Base-by-base conservation (phyloP, 2,329 filamentous ascomycete genomes). In the Aspergillus quadrilineatus region DNA sequence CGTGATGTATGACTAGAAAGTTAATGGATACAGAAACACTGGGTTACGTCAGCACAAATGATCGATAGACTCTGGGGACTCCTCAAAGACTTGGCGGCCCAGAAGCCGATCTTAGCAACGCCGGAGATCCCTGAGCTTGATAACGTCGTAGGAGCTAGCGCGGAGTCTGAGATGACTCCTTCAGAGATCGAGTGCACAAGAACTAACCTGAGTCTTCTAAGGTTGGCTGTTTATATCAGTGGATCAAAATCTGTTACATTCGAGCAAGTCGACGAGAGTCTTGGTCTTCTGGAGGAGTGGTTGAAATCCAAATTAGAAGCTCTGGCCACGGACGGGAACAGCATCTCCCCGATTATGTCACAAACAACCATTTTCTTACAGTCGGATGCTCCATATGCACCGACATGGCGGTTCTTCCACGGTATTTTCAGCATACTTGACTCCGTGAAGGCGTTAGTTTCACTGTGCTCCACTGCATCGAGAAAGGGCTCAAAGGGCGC, bases 341-440 rank as follows among this genome's bases (percentile, higher is more conserved):
- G 60, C 4, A 32, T 60, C 9, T 69, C 68, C 8, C 45, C 60
- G 3, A 41, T 69, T 22, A 58, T 70, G 10, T 60, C 55, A 10
- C 54, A 60, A 14, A 70, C 65, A 7, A 61, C 69, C 6, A 60
- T 73, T 14, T 62, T 55, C 14, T 56, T 73, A 10, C 49, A 58
- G 28, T 53, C 67, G 4, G 62, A 56, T 7, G 61, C 52, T 14
- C 69, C 67, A 22, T 65, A 61, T 26, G 69, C 67, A 4, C 75
- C 75, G 1, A 71, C 72, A 3, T 79, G 77, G 76, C 62, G 69
- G 55, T 77, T 73, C 56, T 65, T 79, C 47, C 77, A 79, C 58
- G 53, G 51, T 14, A 65, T 67, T 47, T 71, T 75, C 57, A 69
- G 67, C 12, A 62, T 73, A 14, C 67, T 79, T 15, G 77, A 79